phyloP scores from a whole-genome alignment of 768 basidiomycete species.

The Leucogyrophana mollusca region DNA sequence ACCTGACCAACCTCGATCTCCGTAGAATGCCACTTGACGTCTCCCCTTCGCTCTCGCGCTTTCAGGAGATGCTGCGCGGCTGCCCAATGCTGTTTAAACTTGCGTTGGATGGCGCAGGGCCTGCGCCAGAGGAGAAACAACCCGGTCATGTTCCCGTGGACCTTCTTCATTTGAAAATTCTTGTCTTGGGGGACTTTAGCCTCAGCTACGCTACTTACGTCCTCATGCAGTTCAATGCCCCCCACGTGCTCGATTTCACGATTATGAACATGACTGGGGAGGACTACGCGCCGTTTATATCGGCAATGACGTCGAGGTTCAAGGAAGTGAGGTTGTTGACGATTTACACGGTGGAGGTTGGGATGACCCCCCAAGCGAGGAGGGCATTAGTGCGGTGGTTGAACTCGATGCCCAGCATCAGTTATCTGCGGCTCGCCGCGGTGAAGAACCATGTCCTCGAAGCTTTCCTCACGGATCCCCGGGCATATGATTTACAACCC shows the following conservation, averaged over 20 bases:
- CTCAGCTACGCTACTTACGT: conserved; percentile 46
- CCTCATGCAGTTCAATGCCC: conserved; percentile 51
- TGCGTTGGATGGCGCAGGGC: conserved; percentile 63
- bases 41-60: conserved; percentile 47
- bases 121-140: conserved; percentile 31
- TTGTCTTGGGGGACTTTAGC: conserved; percentile 59
- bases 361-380: conserved; percentile 20
- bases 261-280: conserved; percentile 51
- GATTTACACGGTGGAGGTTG: conserved; percentile 44
- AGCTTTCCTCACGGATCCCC: conserved; percentile 45
- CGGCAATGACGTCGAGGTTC: conserved; percentile 44
- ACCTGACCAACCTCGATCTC: conserved; percentile 66
- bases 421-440: conserved; percentile 48
- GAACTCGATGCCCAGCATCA: conserved; percentile 55
- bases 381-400: conserved; percentile 47
- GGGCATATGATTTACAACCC: conserved; percentile 15
- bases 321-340: conserved; percentile 55
- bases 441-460: conserved; percentile 42
- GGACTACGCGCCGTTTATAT: conserved; percentile 51
- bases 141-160: conserved; percentile 37
- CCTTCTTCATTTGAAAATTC: conserved; percentile 47
- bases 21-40: conserved; percentile 55
- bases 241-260: conserved; percentile 55
- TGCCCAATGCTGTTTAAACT: conserved; percentile 55
- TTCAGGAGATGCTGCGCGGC: conserved; percentile 49